Conservation (phyloP, 2,329 filamentous ascomycete species). For the Talaromyces verruculosus region DNA sequence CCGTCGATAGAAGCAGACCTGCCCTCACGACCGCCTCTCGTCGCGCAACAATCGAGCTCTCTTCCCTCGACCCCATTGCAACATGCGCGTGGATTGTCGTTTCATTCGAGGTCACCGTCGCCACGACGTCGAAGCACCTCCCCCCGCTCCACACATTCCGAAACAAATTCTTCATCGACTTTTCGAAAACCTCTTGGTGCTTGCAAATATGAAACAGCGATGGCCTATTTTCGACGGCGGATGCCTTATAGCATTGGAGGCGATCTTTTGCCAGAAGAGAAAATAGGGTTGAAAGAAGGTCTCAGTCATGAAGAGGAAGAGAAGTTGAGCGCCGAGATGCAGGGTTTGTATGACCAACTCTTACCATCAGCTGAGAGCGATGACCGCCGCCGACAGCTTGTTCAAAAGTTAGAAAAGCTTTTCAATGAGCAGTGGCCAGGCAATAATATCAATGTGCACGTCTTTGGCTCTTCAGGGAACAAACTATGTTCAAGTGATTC, state of each 20-base stretch:
- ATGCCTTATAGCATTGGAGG: constrained; percentile 91
- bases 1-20: constrained; percentile 35
- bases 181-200: constrained; percentile 64
- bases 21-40: constrained; percentile 51
- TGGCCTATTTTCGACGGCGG: constrained; percentile 75
- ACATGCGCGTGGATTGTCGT: constrained; percentile 77
- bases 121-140: constrained; percentile 77
- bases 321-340: constrained; percentile 78
- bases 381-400: constrained; percentile 68
- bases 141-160: constrained; percentile 85
- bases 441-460: constrained; percentile 81
- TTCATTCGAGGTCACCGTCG: constrained; percentile 76
- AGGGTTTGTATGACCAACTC: constrained; percentile 79
- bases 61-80: constrained; percentile 93
- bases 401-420: constrained; percentile 83
- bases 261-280: constrained; percentile 70
- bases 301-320: constrained; percentile 71
- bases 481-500: constrained; percentile 92
- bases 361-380: constrained; percentile 79
- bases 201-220: constrained; percentile 87
- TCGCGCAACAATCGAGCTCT: constrained; percentile 74
- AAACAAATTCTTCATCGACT: constrained; percentile 75
- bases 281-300: constrained; percentile 66
- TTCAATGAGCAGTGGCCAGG: constrained; percentile 91
- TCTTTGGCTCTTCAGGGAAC: constrained; percentile 98